Evolutionary conservation across 768 basidiomycete genomes (phyloP).

Genomic region (Boletellus sp.): DNA sequence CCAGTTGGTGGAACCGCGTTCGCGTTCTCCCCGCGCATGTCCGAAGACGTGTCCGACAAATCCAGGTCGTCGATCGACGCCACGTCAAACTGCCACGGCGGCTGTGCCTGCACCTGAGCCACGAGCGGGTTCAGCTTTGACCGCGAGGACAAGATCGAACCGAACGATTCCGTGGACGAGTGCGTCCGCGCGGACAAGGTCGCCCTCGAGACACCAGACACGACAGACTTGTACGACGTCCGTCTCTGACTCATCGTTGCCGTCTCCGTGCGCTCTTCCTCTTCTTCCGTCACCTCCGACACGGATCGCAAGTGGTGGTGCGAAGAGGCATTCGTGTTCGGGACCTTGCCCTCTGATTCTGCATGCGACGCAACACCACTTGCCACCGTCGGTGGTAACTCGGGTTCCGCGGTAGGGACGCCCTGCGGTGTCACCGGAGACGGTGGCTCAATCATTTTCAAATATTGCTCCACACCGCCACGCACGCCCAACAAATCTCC

Average conservation of each 20-base stretch:
- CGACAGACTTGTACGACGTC: constrained; percentile 21
- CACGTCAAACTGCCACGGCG: constrained; percentile 64
- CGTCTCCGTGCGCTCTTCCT: constrained; percentile 21
- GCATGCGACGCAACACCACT: neutral
- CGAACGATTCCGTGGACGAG: constrained; percentile 32
- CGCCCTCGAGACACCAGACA: constrained; percentile 20
- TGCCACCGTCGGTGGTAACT: neutral
- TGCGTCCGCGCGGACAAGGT: constrained; percentile 26
- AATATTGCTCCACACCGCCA: constrained; percentile 63
- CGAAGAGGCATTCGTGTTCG: neutral
- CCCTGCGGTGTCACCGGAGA: constrained; percentile 16
- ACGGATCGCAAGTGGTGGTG: constrained; percentile 30
- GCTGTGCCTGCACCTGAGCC: constrained; percentile 34
- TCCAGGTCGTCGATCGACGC: constrained; percentile 79
- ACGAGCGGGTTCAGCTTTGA: constrained; percentile 31
- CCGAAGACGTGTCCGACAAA: constrained; percentile 73
- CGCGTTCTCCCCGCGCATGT: constrained; percentile 34
- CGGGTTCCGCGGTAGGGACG: constrained; percentile 1
- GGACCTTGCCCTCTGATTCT: constrained; percentile 8
- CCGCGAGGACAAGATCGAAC: constrained; percentile 29
- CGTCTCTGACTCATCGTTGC: constrained; percentile 12
- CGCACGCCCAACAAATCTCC: constrained; percentile 59
- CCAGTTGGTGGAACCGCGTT: constrained; percentile 46
- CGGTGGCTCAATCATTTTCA: constrained; percentile 50
- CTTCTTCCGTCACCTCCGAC: constrained; percentile 32